Conservation (phyloP, 352 stramenopile genomes). For the Lagenidium sp. region DNA sequence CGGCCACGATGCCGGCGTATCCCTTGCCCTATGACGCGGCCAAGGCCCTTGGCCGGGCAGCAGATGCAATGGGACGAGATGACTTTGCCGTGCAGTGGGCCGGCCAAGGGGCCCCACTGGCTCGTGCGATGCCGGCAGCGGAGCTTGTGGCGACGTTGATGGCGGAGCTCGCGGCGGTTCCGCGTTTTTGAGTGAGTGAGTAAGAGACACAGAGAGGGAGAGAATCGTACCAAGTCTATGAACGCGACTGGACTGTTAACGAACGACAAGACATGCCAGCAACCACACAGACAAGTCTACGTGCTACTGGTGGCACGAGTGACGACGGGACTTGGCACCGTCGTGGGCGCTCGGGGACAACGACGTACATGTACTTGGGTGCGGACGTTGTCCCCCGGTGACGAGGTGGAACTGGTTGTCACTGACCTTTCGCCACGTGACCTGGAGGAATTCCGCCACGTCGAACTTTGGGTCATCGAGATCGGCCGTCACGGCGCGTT, state of each 20-base stretch:
- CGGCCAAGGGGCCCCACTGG: constrained; percentile 16
- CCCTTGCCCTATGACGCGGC: constrained; percentile 10
- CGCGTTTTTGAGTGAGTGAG: background rate
- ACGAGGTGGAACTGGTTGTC: too few species aligned
- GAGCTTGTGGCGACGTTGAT: constrained; percentile 4
- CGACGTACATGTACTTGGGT: too few species aligned
- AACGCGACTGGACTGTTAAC: too few species aligned
- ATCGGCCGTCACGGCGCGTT: background rate
- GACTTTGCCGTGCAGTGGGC: constrained; percentile 16
- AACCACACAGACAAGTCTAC: too few species aligned
- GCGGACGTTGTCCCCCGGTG: too few species aligned
- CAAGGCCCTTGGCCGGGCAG: constrained; percentile 8
- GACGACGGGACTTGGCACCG: too few species aligned
- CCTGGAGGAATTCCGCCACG: background rate
- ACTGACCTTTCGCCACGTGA: too few species aligned
- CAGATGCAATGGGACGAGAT: constrained; percentile 3
- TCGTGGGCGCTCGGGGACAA: too few species aligned
- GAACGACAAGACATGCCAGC: too few species aligned
- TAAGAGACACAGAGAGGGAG: too few species aligned
- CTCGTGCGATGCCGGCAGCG: constrained; percentile 17
- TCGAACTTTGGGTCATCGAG: constrained; percentile 1
- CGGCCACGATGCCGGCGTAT: constrained; percentile 6
- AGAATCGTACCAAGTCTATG: too few species aligned
- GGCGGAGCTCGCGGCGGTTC: background rate
- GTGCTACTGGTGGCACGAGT: too few species aligned